Percentiles rank a stretch among this genome's conserved stretches.
Evolutionary conservation across 73 alveolate genomes (phyloP).

Genomic region (Paramecium pentaurelia): DNA sequence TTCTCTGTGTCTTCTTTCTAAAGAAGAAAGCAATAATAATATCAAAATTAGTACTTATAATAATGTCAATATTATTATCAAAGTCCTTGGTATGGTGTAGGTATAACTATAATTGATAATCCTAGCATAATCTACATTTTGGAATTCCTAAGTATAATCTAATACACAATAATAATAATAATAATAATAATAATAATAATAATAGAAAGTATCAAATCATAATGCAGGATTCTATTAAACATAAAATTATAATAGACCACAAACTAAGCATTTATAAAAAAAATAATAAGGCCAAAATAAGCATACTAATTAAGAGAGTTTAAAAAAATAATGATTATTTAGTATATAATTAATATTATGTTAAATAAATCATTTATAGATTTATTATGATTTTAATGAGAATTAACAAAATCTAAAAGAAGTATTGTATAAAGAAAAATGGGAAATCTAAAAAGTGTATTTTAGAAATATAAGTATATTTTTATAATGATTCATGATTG

Average conservation of each 20-base stretch:
- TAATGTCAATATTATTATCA: neutral
- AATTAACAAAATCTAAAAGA: neutral
- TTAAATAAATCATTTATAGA: neutral
- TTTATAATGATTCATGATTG: too few relatives aligned
- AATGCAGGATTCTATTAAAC: neutral
- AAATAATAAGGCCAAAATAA: neutral
- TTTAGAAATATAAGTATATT: too few relatives aligned
- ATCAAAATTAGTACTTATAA: neutral
- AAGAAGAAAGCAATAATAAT: neutral
- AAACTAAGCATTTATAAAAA: neutral
- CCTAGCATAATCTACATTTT: neutral
- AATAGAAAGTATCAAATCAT: neutral
- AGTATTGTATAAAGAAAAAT: neutral
- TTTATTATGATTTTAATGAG: neutral
- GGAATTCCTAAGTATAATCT: neutral
- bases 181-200: neutral
- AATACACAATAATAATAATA: neutral
- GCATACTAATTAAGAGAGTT: neutral
- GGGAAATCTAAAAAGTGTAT: neutral
- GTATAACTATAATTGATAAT: neutral
- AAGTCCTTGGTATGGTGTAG: neutral
- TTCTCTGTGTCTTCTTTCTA: conserved; percentile 5
- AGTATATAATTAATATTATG: neutral
- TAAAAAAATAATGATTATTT: neutral
- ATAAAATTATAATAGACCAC: neutral